Percentiles rank a stretch among this genome's conserved stretches.
Conservation (phyloP, 164 flowering plant species). For the Liquidambar formosana region DNA sequence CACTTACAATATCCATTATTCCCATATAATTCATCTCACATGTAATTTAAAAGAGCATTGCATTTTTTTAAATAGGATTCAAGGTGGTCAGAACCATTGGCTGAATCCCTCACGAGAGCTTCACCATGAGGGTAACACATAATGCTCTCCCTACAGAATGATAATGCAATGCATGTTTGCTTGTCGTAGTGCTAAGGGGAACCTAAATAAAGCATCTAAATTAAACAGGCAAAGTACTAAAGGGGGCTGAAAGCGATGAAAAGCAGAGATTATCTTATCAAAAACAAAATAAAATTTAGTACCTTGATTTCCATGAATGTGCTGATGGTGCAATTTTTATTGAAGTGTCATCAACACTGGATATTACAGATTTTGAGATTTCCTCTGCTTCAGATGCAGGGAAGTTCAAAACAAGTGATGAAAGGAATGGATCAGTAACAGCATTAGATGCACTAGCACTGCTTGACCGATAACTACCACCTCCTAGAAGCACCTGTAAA, state of each 20-base stretch:
- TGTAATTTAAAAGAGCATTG: too few species aligned
- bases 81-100: too few species aligned
- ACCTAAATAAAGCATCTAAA: too few species aligned
- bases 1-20: too few species aligned
- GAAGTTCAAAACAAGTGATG: slow-evolving; percentile 70
- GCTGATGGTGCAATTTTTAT: slow-evolving; percentile 35
- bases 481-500: slow-evolving; percentile 79
- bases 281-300: slow-evolving; percentile 8
- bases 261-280: neutral
- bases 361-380: slow-evolving; percentile 60
- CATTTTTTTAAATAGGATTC: too few species aligned
- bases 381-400: slow-evolving; percentile 74
- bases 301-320: slow-evolving; percentile 76
- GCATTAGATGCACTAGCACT: slow-evolving; percentile 46
- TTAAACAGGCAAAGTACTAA: too few species aligned
- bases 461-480: slow-evolving; percentile 65
- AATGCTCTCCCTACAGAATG: too few species aligned
- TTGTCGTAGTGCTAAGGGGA: too few species aligned
- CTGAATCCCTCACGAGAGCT: too few species aligned
- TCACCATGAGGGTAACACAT: too few species aligned
- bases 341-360: slow-evolving; percentile 50
- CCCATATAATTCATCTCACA: too few species aligned
- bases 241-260: neutral
- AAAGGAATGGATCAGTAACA: slow-evolving; percentile 67
- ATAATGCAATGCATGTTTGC: too few species aligned